Conservation (phyloP, 2,329 filamentous ascomycete genomes). For the Claviceps paspali region DNA sequence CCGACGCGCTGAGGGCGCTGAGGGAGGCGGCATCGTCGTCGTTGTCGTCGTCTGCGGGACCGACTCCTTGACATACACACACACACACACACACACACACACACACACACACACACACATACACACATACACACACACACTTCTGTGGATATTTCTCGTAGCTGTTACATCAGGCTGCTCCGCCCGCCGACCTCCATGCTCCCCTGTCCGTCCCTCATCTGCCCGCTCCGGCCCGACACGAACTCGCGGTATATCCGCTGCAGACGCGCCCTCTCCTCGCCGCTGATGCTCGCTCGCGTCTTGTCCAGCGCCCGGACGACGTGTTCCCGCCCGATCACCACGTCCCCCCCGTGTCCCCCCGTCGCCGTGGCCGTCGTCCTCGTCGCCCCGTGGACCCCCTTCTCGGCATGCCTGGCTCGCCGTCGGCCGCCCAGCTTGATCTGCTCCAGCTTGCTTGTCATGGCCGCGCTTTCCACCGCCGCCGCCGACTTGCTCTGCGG, state of each 20-base stretch:
- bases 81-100: too few species aligned
- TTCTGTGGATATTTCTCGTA: too few species aligned
- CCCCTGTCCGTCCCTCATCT: slow-evolving; percentile 88
- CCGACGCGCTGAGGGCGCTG: slow-evolving; percentile 19
- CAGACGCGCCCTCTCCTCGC: slow-evolving; percentile 58
- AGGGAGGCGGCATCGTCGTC: slow-evolving; percentile 10
- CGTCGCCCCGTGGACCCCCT: slow-evolving; percentile 9
- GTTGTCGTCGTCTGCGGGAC: too few species aligned
- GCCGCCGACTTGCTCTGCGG: slow-evolving; percentile 35
- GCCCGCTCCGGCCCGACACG: slow-evolving; percentile 78
- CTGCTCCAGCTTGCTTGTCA: slow-evolving; percentile 66
- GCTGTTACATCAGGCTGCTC: slow-evolving; percentile 87
- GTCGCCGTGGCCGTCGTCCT: background rate
- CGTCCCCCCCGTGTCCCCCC: slow-evolving; percentile 40
- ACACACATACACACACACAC: too few species aligned
- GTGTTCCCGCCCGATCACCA: slow-evolving; percentile 74
- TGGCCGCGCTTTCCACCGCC: slow-evolving; percentile 62
- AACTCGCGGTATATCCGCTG: slow-evolving; percentile 83
- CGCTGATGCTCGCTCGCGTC: slow-evolving; percentile 71
- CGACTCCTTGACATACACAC: too few species aligned
- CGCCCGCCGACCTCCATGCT: slow-evolving; percentile 84
- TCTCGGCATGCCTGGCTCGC: slow-evolving; percentile 19
- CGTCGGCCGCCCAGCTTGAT: slow-evolving; percentile 55
- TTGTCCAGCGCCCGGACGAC: slow-evolving; percentile 59
- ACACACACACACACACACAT: too few species aligned